Percentiles rank a stretch among this genome's conserved stretches.
Evolutionary conservation across 2,329 filamentous ascomycete species (phyloP).

Genomic region (Chaetomium strumarium): DNA sequence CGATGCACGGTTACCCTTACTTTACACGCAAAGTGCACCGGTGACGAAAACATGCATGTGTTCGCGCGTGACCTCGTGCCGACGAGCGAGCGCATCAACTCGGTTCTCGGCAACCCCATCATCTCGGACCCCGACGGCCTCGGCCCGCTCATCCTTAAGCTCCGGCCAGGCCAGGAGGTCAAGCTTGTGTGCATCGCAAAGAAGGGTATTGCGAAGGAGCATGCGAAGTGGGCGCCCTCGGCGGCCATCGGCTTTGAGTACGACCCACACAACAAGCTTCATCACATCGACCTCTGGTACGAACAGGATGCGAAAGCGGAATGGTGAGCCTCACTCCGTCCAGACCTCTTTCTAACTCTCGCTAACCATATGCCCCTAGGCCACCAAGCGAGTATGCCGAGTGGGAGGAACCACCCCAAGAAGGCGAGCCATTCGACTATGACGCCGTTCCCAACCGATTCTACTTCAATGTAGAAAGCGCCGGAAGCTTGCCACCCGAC

Average conservation of each 20-base stretch:
- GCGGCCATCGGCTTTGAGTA: slow-evolving; percentile 95
- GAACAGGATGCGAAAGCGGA: slow-evolving; percentile 77
- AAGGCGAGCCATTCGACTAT: slow-evolving; percentile 86
- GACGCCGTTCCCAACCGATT: slow-evolving; percentile 78
- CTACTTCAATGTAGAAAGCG: slow-evolving; percentile 90
- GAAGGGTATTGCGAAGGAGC: slow-evolving; percentile 98
- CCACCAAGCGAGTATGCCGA: slow-evolving; percentile 74
- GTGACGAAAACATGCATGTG: slow-evolving; percentile 85
- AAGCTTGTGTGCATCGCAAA: slow-evolving; percentile 89
- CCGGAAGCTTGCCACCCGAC: slow-evolving; percentile 83
- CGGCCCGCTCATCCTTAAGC: slow-evolving; percentile 82
- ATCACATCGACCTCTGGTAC: slow-evolving; percentile 91
- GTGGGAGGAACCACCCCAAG: slow-evolving; percentile 72
- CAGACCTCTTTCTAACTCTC: background rate
- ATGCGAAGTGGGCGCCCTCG: slow-evolving; percentile 95
- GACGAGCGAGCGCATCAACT: slow-evolving; percentile 62
- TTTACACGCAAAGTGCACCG: slow-evolving; percentile 78
- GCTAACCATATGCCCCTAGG: slow-evolving; percentile 44
- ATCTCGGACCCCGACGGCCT: slow-evolving; percentile 76
- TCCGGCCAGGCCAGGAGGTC: slow-evolving; percentile 83
- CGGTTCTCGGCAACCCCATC: slow-evolving; percentile 71
- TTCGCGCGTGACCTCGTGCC: slow-evolving; percentile 86
- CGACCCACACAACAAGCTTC: slow-evolving; percentile 92
- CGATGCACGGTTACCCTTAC: slow-evolving; percentile 81
- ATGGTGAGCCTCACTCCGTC: slow-evolving; percentile 55